Conservation (phyloP, 2,329 filamentous ascomycete genomes). For the Fusarium acutatum region DNA sequence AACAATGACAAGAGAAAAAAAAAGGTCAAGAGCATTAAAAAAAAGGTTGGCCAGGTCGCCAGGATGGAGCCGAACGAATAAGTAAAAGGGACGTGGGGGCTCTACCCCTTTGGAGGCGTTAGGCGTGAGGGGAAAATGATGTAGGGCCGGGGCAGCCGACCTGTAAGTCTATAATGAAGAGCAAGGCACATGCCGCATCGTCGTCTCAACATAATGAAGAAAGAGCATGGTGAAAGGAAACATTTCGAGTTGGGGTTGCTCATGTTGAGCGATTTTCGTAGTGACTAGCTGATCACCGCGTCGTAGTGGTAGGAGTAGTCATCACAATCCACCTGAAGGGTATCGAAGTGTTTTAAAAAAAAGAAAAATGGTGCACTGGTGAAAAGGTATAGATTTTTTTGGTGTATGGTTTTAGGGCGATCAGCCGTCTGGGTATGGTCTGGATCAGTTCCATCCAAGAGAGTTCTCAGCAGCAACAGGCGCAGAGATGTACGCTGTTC, state of each 20-base stretch:
- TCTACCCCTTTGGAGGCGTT: constrained; percentile 41
- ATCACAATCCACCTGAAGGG: constrained; percentile 45
- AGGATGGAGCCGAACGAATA: constrained; percentile 42
- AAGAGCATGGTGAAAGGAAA: constrained; percentile 30
- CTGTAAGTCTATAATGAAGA: constrained; percentile 42
- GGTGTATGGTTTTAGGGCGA: constrained; percentile 17
- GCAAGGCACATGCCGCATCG: constrained; percentile 32
- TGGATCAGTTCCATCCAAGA: constrained; percentile 85
- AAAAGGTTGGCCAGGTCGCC: constrained; percentile 40
- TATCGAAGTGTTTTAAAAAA: constrained; percentile 45
- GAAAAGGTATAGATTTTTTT: constrained; percentile 32
- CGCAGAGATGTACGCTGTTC: constrained; percentile 78
- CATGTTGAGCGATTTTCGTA: constrained; percentile 18
- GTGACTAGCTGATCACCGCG: constrained; percentile 24
- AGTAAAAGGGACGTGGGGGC: constrained; percentile 34
- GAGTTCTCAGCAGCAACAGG: constrained; percentile 95
- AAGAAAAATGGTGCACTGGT: constrained; percentile 36
- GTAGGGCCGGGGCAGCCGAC: constrained; percentile 30
- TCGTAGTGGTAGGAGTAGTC: constrained; percentile 35
- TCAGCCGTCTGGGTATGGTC: constrained; percentile 13
- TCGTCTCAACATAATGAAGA: constrained; percentile 35
- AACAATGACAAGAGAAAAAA: constrained; percentile 35
- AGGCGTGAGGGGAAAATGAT: constrained; percentile 31
- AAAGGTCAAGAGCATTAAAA: constrained; percentile 37
- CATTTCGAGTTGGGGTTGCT: constrained; percentile 37